A percentile compares a stretch with the other conserved stretches of the same genome.
Evolutionary conservation across 345 rosid genomes (phyloP).

Genomic region (Hibiscus trionum): DNA sequence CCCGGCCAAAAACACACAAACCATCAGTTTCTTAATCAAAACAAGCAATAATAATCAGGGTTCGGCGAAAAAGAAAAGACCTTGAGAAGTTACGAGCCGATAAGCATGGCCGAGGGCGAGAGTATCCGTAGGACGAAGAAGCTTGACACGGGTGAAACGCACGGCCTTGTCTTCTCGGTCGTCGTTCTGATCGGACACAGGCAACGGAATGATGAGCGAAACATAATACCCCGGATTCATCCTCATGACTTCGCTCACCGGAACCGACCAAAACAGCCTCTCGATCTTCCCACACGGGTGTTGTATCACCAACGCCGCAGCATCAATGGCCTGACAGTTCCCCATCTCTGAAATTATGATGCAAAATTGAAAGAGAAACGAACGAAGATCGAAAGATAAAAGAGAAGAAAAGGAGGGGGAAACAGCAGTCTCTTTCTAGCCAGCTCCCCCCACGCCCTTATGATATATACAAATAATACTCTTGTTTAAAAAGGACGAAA

Average conservation of each 20-base stretch:
- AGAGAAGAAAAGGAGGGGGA: background rate
- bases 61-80: slow-evolving; percentile 18
- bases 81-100: slow-evolving; percentile 86
- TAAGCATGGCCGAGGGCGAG: slow-evolving; percentile 95
- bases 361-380: too few relatives aligned
- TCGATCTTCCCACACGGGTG: slow-evolving; percentile 81
- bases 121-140: slow-evolving; percentile 75
- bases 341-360: slow-evolving; percentile 34
- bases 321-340: slow-evolving; percentile 92
- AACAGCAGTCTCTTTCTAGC: slow-evolving; percentile 47
- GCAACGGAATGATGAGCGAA: slow-evolving; percentile 86
- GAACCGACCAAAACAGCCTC: slow-evolving; percentile 62
- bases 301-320: slow-evolving; percentile 88
- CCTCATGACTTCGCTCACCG: slow-evolving; percentile 73
- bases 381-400: slow-evolving; percentile 4
- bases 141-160: slow-evolving; percentile 79
- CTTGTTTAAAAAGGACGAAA: background rate
- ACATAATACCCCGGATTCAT: slow-evolving; percentile 88
- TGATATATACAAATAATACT: slow-evolving; percentile 3
- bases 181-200: slow-evolving; percentile 21
- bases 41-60: background rate
- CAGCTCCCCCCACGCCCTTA: slow-evolving; percentile 25
- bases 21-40: background rate
- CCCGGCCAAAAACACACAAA: background rate
- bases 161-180: slow-evolving; percentile 25